Conservation (phyloP, 1,284 basidiomycete species). For the Coniophora puteana region DNA sequence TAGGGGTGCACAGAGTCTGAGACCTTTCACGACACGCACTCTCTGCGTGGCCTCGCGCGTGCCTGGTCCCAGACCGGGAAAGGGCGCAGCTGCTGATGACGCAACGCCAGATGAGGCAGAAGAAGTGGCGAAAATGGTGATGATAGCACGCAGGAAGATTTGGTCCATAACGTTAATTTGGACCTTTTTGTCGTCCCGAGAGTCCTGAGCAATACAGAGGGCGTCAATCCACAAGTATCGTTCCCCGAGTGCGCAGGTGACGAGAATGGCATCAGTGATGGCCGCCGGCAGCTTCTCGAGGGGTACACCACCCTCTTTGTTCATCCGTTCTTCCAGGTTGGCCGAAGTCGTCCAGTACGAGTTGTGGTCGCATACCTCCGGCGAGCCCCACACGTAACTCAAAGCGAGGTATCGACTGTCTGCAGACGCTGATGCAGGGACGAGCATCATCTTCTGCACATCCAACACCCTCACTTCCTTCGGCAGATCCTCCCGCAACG, state of each 20-base stretch:
- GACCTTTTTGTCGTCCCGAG: slow-evolving; percentile 8
- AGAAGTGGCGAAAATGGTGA: slow-evolving; percentile 7
- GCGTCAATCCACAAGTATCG: slow-evolving; percentile 17
- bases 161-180: slow-evolving; percentile 17
- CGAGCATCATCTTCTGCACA: slow-evolving; percentile 9
- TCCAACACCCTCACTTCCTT: slow-evolving; percentile 9
- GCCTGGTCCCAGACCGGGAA: slow-evolving; percentile 1
- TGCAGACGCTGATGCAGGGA: slow-evolving; percentile 3
- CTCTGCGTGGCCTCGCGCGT: not conserved
- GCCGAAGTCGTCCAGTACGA: slow-evolving; percentile 4
- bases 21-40: slow-evolving; percentile 1
- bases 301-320: slow-evolving; percentile 6
- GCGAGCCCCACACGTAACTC: slow-evolving; percentile 10
- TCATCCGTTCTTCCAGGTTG: slow-evolving; percentile 7
- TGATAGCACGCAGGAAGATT: slow-evolving; percentile 8
- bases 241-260: slow-evolving; percentile 11
- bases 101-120: no score
- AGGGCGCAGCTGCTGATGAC: no score
- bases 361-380: not conserved
- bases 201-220: slow-evolving; percentile 16
- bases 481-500: slow-evolving; percentile 4
- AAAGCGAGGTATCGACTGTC: slow-evolving; percentile 13
- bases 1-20: slow-evolving; percentile 1
- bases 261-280: slow-evolving; percentile 15
- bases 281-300: slow-evolving; percentile 21